phyloP scores from a whole-genome alignment of 2,329 filamentous ascomycete species.

The Talaromyces rugulosus region DNA sequence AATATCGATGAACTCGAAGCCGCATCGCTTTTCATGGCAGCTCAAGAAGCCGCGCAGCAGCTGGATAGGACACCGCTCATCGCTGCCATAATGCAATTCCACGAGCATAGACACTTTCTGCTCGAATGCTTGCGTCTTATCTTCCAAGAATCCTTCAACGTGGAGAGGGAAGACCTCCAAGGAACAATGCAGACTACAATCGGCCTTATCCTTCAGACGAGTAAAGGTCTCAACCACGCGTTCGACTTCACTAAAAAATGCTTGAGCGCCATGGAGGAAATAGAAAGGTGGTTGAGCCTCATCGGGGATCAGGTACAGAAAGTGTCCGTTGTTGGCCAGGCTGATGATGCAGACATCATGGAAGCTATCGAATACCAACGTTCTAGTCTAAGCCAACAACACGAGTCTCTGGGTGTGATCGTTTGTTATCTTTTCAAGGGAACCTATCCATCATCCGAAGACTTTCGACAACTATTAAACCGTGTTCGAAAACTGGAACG shows the following conservation, averaged over 20 bases:
- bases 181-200: constrained; percentile 54
- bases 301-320: constrained; percentile 73
- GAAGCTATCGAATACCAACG: constrained; percentile 79
- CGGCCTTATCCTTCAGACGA: constrained; percentile 56
- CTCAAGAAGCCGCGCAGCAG: constrained; percentile 63
- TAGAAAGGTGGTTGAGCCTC: constrained; percentile 71
- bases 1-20: constrained; percentile 87
- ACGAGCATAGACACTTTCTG: constrained; percentile 76
- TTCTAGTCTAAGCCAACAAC: constrained; percentile 77
- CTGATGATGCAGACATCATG: constrained; percentile 59
- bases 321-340: constrained; percentile 68
- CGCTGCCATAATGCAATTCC: constrained; percentile 80
- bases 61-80: constrained; percentile 71
- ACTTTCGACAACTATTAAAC: constrained; percentile 69
- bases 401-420: constrained; percentile 81
- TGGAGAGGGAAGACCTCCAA: constrained; percentile 54
- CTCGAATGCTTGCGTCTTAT: constrained; percentile 80
- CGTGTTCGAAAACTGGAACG: constrained; percentile 67
- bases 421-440: constrained; percentile 73
- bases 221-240: constrained; percentile 46
- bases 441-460: constrained; percentile 63
- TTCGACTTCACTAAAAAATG: constrained; percentile 69
- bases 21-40: constrained; percentile 69
- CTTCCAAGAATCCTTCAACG: constrained; percentile 62
- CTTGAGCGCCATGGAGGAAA: constrained; percentile 68